Evolutionary conservation across 202 grass and related monocot genomes (phyloP).

Genomic region (Brachypodium distachyon): DNA sequence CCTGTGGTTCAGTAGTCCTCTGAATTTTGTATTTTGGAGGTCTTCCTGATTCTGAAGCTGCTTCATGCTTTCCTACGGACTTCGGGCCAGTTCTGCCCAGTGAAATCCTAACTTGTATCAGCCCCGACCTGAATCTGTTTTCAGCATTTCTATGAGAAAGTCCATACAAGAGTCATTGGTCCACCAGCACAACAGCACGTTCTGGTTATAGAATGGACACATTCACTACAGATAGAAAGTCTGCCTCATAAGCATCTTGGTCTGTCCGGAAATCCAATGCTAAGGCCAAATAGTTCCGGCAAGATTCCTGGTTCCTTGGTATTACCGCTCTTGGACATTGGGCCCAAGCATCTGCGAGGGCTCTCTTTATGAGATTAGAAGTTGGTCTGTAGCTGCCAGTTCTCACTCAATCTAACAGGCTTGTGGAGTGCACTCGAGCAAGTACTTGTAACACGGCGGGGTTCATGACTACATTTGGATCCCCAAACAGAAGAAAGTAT

Average conservation of each 20-base stretch:
- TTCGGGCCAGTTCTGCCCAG: conserved; percentile 67
- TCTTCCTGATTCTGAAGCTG: conserved; percentile 48
- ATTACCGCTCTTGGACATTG: conserved; percentile 31
- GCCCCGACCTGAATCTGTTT: conserved; percentile 70
- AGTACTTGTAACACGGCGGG: conserved; percentile 8
- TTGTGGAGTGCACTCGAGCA: conserved; percentile 27
- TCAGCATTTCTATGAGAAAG: conserved; percentile 50
- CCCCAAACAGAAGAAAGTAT: conserved; percentile 97
- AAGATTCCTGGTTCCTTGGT: conserved; percentile 30
- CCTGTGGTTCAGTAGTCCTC: conserved; percentile 45
- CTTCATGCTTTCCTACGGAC: conserved; percentile 64
- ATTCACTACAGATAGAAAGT: conserved; percentile 55
- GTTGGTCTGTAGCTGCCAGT: conserved; percentile 46
- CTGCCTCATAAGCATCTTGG: conserved; percentile 22
- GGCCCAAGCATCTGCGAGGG: conserved; percentile 49
- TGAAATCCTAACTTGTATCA: conserved; percentile 71
- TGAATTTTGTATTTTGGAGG: conserved; percentile 69
- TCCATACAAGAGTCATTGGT: conserved; percentile 24
- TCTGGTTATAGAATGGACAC: conserved; percentile 62
- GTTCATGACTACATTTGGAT: conserved; percentile 45
- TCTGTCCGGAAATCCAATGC: conserved; percentile 51
- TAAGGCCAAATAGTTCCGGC: conserved; percentile 53
- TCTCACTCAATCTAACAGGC: conserved; percentile 19
- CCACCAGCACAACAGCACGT: conserved; percentile 7
- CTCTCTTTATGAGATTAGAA: conserved; percentile 48